Percentiles rank a stretch among this genome's conserved stretches.
phyloP scores from a whole-genome alignment of 169 alveolate genomes.

The Cryptosporidium sp. region DNA sequence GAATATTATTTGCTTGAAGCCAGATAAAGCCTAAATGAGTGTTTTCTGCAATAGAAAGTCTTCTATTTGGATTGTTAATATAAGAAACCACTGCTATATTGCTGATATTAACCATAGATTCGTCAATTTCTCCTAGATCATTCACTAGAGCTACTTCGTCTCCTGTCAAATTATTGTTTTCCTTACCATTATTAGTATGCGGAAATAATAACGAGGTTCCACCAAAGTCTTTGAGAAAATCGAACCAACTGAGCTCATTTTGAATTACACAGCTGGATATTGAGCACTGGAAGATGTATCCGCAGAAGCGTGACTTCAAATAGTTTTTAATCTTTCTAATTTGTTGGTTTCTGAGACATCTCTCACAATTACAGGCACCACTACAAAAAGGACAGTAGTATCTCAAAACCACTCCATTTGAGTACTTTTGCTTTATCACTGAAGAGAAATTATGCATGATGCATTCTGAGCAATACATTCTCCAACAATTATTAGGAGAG shows the following conservation, averaged over 20 bases:
- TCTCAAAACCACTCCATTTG: slow-evolving; percentile 60
- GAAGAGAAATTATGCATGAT: slow-evolving; percentile 71
- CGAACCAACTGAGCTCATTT: slow-evolving; percentile 49
- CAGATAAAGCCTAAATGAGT: slow-evolving; percentile 63
- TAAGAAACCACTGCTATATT: slow-evolving; percentile 46
- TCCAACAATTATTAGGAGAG: slow-evolving; percentile 67
- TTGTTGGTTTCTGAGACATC: slow-evolving; percentile 71
- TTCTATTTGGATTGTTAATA: slow-evolving; percentile 10
- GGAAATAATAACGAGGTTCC: not conserved
- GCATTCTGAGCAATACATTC: slow-evolving; percentile 75
- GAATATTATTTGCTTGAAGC: slow-evolving; percentile 64
- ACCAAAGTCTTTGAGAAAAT: slow-evolving; percentile 51
- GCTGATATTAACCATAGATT: slow-evolving; percentile 11
- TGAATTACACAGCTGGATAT: slow-evolving; percentile 31
- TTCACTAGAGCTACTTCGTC: not conserved
- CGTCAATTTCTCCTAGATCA: slow-evolving; percentile 48
- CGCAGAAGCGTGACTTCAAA: slow-evolving; percentile 49
- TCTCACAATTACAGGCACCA: slow-evolving; percentile 68
- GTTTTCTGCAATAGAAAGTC: slow-evolving; percentile 53
- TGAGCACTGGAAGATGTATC: slow-evolving; percentile 35
- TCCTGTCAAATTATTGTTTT: not conserved
- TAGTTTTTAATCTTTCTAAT: slow-evolving; percentile 60
- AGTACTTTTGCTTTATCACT: slow-evolving; percentile 55
- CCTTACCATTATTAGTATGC: not conserved
- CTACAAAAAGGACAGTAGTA: slow-evolving; percentile 68